phyloP scores from a whole-genome alignment of 164 flowering plant species.

The Berberis thunbergii region DNA sequence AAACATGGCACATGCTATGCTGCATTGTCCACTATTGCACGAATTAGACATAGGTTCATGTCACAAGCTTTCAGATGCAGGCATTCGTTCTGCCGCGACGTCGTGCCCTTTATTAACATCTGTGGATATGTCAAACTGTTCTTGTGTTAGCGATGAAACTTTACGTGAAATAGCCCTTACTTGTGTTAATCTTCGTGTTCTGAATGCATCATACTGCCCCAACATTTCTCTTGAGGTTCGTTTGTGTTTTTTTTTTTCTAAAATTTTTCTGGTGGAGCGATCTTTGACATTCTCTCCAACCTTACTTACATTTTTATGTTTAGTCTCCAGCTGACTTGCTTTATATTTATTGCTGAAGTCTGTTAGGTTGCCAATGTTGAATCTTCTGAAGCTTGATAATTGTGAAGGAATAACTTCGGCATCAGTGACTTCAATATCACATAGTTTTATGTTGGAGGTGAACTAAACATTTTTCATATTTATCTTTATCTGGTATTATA shows the following conservation, averaged over 20 bases:
- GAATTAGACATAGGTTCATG: constrained; percentile 84
- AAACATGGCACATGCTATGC: constrained; percentile 79
- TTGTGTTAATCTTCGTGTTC: constrained; percentile 57
- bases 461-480: constrained; percentile 1
- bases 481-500: background rate
- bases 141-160: constrained; percentile 89
- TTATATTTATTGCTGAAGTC: constrained; percentile 31
- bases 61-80: constrained; percentile 93
- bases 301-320: background rate
- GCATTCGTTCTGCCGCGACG: constrained; percentile 76
- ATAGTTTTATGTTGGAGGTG: constrained; percentile 71
- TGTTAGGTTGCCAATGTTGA: constrained; percentile 72
- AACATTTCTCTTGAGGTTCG: constrained; percentile 89
- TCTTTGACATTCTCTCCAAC: background rate
- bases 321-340: background rate
- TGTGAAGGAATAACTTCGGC: constrained; percentile 97
- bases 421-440: constrained; percentile 71
- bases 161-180: constrained; percentile 60
- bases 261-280: background rate
- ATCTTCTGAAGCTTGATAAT: constrained; percentile 74
- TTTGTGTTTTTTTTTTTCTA: background rate
- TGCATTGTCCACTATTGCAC: constrained; percentile 65
- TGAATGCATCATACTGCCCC: constrained; percentile 96
- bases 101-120: constrained; percentile 70
- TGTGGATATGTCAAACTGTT: constrained; percentile 86